Percentiles rank a stretch among this genome's conserved stretches.
Evolutionary conservation across 1,284 basidiomycete genomes (phyloP).

Genomic region (Rhodotorula sp.): DNA sequence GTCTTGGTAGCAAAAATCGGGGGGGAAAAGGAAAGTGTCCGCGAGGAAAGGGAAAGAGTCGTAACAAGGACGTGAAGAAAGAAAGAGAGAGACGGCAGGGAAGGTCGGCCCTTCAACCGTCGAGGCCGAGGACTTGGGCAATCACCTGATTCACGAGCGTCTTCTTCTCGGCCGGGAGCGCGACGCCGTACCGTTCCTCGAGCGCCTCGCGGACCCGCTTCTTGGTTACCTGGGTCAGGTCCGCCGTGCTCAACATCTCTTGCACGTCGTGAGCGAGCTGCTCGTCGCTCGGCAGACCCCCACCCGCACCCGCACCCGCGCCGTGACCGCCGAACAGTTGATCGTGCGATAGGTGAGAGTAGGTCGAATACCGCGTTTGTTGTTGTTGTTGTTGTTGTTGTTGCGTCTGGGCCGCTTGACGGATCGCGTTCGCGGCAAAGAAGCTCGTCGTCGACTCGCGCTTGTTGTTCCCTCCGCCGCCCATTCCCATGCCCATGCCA

Average conservation of each 20-base stretch:
- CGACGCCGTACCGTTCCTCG: slow-evolving; percentile 37
- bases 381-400: not conserved
- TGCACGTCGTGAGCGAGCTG: slow-evolving; percentile 39
- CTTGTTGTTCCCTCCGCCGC: slow-evolving; percentile 8
- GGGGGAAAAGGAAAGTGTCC: too few species aligned
- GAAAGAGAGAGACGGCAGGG: not conserved
- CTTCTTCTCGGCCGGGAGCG: slow-evolving; percentile 33
- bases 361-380: not conserved
- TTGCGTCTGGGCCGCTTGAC: not conserved
- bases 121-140: slow-evolving; percentile 29
- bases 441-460: slow-evolving; percentile 27
- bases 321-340: not conserved
- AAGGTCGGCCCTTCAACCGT: not conserved
- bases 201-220: slow-evolving; percentile 77
- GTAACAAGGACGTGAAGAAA: not conserved
- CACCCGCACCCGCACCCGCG: slow-evolving; percentile 5
- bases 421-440: slow-evolving; percentile 30
- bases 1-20: too few species aligned
- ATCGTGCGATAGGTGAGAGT: slow-evolving; percentile 16
- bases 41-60: not conserved
- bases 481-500: too few species aligned
- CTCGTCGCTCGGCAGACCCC: slow-evolving; percentile 33
- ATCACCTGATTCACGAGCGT: slow-evolving; percentile 42
- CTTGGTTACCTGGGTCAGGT: slow-evolving; percentile 85
- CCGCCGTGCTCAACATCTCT: slow-evolving; percentile 64